Evolutionary conservation across 202 grass and related monocot genomes (phyloP).

Genomic region (Saccharum hybrid): DNA sequence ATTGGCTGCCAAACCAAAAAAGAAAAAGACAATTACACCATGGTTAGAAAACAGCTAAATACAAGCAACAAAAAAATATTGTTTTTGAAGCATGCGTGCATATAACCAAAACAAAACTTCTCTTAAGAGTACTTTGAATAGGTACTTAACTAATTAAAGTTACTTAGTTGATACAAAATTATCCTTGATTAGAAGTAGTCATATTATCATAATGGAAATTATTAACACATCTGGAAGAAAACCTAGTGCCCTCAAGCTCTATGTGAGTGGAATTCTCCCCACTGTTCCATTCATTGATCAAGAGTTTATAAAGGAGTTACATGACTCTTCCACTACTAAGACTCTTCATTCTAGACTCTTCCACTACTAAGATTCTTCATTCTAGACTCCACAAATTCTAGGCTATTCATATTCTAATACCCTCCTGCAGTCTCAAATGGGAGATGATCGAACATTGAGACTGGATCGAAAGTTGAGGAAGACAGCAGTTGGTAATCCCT

Average conservation of each 20-base stretch:
- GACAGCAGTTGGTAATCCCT: too few relatives aligned
- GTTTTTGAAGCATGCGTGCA: neutral
- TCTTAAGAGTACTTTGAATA: slow-evolving; percentile 21
- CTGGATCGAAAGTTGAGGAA: too few relatives aligned
- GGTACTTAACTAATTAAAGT: neutral
- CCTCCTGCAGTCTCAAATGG: too few relatives aligned
- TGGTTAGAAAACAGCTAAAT: slow-evolving; percentile 30
- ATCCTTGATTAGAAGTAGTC: neutral
- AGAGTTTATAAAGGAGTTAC: too few relatives aligned
- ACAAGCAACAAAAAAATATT: slow-evolving; percentile 16
- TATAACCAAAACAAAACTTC: slow-evolving; percentile 9
- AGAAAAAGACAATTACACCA: neutral
- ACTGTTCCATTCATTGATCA: too few relatives aligned
- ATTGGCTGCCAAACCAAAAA: slow-evolving; percentile 26
- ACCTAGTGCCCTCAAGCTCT: neutral
- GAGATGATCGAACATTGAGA: too few relatives aligned
- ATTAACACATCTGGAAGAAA: slow-evolving; percentile 10
- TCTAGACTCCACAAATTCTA: too few relatives aligned
- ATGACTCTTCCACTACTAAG: too few relatives aligned
- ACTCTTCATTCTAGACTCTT: too few relatives aligned
- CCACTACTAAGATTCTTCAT: too few relatives aligned
- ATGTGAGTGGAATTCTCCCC: neutral
- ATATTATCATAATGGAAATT: slow-evolving; percentile 33
- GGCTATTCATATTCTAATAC: too few relatives aligned
- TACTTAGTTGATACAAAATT: neutral